phyloP scores from a whole-genome alignment of 2,329 filamentous ascomycete species.

The Xylaria digitata region DNA sequence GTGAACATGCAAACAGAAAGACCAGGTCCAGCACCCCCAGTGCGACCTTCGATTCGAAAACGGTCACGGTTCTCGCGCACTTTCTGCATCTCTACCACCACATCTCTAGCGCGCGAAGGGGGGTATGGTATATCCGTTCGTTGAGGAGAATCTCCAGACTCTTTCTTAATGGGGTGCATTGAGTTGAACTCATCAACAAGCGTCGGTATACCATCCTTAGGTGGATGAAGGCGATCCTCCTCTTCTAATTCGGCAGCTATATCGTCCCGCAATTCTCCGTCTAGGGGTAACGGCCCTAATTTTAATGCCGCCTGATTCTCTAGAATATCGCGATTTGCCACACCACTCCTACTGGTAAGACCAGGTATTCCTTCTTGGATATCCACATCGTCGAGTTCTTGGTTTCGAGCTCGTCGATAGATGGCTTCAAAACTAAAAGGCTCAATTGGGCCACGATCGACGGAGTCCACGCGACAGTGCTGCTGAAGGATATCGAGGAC shows the following conservation, averaged over 20 bases:
- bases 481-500: slow-evolving; percentile 78
- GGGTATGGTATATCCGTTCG: slow-evolving; percentile 86
- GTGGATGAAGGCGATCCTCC: slow-evolving; percentile 81
- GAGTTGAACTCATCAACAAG: slow-evolving; percentile 89
- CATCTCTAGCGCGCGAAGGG: slow-evolving; percentile 87
- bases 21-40: slow-evolving; percentile 83
- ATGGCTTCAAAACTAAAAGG: slow-evolving; percentile 71
- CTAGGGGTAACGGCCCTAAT: slow-evolving; percentile 85
- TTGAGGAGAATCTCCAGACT: slow-evolving; percentile 83
- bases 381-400: slow-evolving; percentile 72
- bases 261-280: slow-evolving; percentile 83
- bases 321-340: slow-evolving; percentile 70
- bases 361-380: slow-evolving; percentile 74
- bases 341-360: slow-evolving; percentile 64
- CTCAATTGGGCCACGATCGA: slow-evolving; percentile 70
- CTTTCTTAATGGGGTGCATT: slow-evolving; percentile 84
- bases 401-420: slow-evolving; percentile 68
- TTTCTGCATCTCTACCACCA: slow-evolving; percentile 93
- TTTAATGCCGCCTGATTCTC: slow-evolving; percentile 70
- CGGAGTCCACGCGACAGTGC: slow-evolving; percentile 68
- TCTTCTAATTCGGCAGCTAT: slow-evolving; percentile 88
- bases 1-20: slow-evolving; percentile 97
- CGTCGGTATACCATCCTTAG: slow-evolving; percentile 74
- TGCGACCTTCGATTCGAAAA: slow-evolving; percentile 86
- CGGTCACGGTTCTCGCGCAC: slow-evolving; percentile 92